Percentiles rank a stretch among this genome's conserved stretches.
phyloP scores from a whole-genome alignment of 176 grass and related monocot genomes.

The Carex scoparia region DNA sequence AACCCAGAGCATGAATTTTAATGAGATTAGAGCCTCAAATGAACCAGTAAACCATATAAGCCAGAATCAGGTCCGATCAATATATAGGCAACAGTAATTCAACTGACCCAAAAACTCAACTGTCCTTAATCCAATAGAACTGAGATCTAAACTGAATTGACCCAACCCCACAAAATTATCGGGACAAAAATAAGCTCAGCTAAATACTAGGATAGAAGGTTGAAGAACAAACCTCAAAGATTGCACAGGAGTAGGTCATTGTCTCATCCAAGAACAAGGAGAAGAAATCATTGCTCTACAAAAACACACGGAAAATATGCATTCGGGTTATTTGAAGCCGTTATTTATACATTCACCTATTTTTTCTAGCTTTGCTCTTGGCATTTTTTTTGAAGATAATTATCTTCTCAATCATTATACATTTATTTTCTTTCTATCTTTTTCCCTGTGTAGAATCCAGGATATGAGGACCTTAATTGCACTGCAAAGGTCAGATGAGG shows the following conservation, averaged over 20 bases:
- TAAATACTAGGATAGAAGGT: not conserved
- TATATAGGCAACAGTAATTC: not conserved
- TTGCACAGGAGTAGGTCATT: constrained; percentile 79
- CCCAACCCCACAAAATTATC: not conserved
- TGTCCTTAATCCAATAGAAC: not conserved
- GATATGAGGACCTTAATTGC: not conserved
- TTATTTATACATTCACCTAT: not conserved
- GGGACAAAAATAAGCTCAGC: not conserved
- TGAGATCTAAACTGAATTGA: not conserved
- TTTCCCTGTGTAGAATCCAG: not conserved
- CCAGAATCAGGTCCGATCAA: not conserved
- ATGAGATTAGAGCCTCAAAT: not conserved
- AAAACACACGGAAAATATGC: not conserved
- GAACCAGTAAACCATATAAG: not conserved
- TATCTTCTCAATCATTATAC: not conserved
- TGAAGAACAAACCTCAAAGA: constrained; percentile 51
- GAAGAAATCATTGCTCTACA: constrained; percentile 77
- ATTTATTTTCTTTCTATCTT: not conserved
- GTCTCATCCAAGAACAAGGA: constrained; percentile 75
- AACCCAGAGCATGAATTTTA: not conserved
- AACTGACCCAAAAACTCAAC: not conserved
- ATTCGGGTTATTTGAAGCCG: not conserved
- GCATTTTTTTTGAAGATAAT: not conserved
- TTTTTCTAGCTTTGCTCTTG: not conserved
- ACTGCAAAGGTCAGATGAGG: not conserved